phyloP scores from a whole-genome alignment of 805 yeast species.

The Cyberlindnera mrakii region DNA sequence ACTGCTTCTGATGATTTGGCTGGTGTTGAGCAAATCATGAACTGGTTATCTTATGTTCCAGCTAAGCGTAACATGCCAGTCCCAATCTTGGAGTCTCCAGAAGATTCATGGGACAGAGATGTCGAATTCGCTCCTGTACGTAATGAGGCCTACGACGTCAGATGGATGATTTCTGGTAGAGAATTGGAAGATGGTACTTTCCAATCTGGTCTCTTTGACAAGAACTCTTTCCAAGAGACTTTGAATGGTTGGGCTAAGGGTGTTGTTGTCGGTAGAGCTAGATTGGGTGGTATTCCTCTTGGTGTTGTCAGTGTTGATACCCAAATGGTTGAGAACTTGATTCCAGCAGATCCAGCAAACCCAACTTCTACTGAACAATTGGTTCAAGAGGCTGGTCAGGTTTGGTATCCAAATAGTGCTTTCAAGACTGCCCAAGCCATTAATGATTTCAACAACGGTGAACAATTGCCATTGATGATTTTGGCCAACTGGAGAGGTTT shows the following conservation, averaged over 20 bases:
- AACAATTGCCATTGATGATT: slow-evolving; percentile 94
- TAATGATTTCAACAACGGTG: slow-evolving; percentile 96
- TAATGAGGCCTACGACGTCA: slow-evolving; percentile 77
- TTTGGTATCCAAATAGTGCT: slow-evolving; percentile 99
- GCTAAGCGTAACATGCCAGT: slow-evolving; percentile 85
- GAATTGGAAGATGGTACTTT: slow-evolving; percentile 60
- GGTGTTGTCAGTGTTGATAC: slow-evolving; percentile 98
- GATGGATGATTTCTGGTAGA: slow-evolving; percentile 92
- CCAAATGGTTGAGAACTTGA: slow-evolving; percentile 77
- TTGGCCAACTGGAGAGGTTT: slow-evolving; percentile 99
- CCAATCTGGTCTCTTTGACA: slow-evolving; percentile 88
- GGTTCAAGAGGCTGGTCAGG: slow-evolving; percentile 97
- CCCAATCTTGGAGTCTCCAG: slow-evolving; percentile 70
- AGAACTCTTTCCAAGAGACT: slow-evolving; percentile 90
- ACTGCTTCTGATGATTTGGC: slow-evolving; percentile 96
- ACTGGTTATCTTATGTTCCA: slow-evolving; percentile 95
- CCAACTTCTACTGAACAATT: slow-evolving; percentile 85
- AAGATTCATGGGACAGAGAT: slow-evolving; percentile 91
- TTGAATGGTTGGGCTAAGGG: slow-evolving; percentile 98
- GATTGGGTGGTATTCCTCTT: slow-evolving; percentile 97
- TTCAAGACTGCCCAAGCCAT: slow-evolving; percentile 99
- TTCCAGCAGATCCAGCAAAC: slow-evolving; percentile 98
- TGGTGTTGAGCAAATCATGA: slow-evolving; percentile 90
- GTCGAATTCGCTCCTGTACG: slow-evolving; percentile 73
- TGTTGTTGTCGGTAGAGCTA: slow-evolving; percentile 98